Evolutionary conservation across 2,329 filamentous ascomycete genomes (phyloP), one percentile per base, ranked within the genome.

Genomic region (Cordyceps fumosorosea): DNA sequence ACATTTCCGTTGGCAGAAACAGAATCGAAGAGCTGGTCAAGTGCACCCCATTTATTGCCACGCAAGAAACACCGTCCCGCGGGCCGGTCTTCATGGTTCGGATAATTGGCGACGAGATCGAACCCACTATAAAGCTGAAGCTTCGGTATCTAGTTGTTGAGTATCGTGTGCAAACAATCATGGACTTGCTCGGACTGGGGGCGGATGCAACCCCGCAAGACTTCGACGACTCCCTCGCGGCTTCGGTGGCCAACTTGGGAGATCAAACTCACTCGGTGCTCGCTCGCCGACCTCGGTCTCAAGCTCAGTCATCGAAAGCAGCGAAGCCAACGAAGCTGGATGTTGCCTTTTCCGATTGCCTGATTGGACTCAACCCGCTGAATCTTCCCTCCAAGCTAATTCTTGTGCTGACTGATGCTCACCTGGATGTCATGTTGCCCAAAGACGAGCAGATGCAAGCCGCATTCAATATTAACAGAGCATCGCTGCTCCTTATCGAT

Each of bases 101-200:
- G 56, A 89, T 96, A 77, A 90, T 99, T 66, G 91, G 91, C 0
- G 93, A 98, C 71, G 93, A 98, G 71, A 90, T 96, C 76, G 93
- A 98, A 66, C 93, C 96, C 0, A 87, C 91, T 7, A 80, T 97
- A 66, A 96, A 96, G 72, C 74, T 97, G 63, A 96, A 96, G 71
- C 77, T 98, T 48, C 90, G 89, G 73, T 92, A 96, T 64, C 68
- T 96, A 5, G 88, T 86, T 63, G 74, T 91, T n/a, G 96, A 99
- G 71, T 99, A 99, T 72, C 88, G 89, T 18, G 89, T 98, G 4
- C 84, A 90, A 0, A 91, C 90, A 0, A 74, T 97, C 0, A 88
- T 96, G 80, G 90, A 91, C 58, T 74, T 96, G 5, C 81, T 96
- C 7, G 88, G 86, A 0, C 80, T 96, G 2, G 80, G 81, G 16